A percentile compares a stretch with the other conserved stretches of the same genome.
Conservation (phyloP, 148 eudicot species). For the Diospyros lotus region DNA sequence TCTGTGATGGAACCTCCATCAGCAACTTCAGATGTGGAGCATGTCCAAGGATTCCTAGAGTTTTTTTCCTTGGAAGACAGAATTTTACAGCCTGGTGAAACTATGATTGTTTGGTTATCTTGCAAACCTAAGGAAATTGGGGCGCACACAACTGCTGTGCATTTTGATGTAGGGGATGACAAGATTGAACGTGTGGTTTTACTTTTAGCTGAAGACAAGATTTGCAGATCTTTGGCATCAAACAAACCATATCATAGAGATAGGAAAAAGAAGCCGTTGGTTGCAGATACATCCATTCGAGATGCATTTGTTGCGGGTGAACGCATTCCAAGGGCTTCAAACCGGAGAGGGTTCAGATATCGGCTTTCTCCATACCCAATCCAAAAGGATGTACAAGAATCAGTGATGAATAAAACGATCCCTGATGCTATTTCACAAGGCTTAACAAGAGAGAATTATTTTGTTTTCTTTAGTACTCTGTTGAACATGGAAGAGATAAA, state of each 20-base stretch:
- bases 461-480: conserved; percentile 49
- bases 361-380: conserved; percentile 48
- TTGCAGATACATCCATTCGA: conserved; percentile 13
- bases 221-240: conserved; percentile 64
- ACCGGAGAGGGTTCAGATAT: conserved; percentile 18
- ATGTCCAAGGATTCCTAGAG: conserved; percentile 47
- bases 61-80: conserved; percentile 63
- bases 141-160: conserved; percentile 65
- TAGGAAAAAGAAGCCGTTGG: conserved; percentile 31
- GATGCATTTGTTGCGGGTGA: conserved; percentile 47
- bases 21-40: conserved; percentile 31
- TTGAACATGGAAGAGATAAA: conserved; percentile 77
- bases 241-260: conserved; percentile 52
- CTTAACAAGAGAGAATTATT: conserved; percentile 47
- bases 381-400: conserved; percentile 42
- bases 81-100: conserved; percentile 45
- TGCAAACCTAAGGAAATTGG: conserved; percentile 88
- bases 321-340: conserved; percentile 47
- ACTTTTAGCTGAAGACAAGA: conserved; percentile 72
- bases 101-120: conserved; percentile 65
- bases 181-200: conserved; percentile 68
- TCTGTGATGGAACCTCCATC: conserved; percentile 81
- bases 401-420: conserved; percentile 35
- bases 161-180: conserved; percentile 55
- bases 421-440: conserved; percentile 53